Evolutionary conservation across 2,329 filamentous ascomycete genomes (phyloP).

Genomic region (Lizonia empirigonia): DNA sequence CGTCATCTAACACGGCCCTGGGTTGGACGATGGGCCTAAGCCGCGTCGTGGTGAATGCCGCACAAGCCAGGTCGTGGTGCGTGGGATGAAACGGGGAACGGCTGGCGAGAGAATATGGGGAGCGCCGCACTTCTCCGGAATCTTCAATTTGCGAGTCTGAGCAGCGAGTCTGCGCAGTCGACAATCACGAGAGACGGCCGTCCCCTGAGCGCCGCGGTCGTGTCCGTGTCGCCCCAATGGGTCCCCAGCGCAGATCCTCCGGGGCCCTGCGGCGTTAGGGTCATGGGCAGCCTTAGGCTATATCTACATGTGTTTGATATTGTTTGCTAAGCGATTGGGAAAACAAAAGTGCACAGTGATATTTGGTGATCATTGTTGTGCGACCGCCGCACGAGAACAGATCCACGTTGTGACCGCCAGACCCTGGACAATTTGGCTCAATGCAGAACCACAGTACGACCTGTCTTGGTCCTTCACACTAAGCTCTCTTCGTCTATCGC

Average conservation of each 20-base stretch:
- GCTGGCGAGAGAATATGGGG: conserved; percentile 2
- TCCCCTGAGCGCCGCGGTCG: conserved; percentile 7
- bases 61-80: conserved; percentile 34
- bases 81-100: conserved; percentile 4
- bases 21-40: conserved; percentile 29
- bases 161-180: neutral
- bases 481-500: neutral
- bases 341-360: conserved; percentile 1
- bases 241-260: conserved; percentile 30
- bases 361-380: conserved; percentile 2
- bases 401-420: neutral
- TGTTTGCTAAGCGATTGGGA: neutral
- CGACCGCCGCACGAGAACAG: conserved; percentile 8
- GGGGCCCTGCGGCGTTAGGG: conserved; percentile 4
- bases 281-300: neutral
- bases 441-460: too few species aligned
- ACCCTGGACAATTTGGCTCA: neutral
- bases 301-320: neutral
- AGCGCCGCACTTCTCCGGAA: neutral
- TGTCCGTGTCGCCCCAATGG: neutral
- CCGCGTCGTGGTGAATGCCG: conserved; percentile 30
- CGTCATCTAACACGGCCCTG: conserved; percentile 42
- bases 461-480: too few species aligned
- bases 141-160: neutral
- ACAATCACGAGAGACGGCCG: conserved; percentile 3